These are phyloP conservation scores for Effrenium voratum DNA, from an alignment of 73 alveolate species.

Conservation along the genomic window DNA sequence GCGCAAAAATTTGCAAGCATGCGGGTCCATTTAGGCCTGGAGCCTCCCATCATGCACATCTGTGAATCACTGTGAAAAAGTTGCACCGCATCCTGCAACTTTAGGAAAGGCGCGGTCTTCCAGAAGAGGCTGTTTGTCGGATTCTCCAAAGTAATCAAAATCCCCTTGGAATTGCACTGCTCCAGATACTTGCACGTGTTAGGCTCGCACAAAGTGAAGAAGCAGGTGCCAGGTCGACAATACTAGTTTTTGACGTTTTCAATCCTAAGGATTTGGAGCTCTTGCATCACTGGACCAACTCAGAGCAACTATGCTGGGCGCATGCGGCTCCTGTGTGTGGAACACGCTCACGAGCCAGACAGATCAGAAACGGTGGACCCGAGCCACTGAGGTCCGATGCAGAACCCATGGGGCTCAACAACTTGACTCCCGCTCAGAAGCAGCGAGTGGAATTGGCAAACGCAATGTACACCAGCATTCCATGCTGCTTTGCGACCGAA, in stretches of 20 bases:
- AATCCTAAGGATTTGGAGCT: background rate
- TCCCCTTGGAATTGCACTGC: background rate
- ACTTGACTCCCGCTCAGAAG: background rate
- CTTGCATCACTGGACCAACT: background rate
- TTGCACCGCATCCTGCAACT: background rate
- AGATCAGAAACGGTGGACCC: background rate
- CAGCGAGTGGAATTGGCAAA: background rate
- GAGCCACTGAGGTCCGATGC: background rate
- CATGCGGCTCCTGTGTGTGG: conserved; percentile 16
- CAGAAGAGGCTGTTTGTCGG: background rate
- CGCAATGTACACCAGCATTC: background rate
- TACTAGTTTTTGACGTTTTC: background rate
- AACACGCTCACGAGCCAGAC: background rate
- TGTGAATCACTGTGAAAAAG: background rate
- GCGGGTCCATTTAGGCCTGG: background rate
- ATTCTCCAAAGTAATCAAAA: background rate
- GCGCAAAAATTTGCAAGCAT: background rate
- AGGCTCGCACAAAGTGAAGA: background rate
- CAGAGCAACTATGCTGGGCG: background rate
- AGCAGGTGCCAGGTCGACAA: background rate
- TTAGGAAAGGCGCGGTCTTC: background rate
- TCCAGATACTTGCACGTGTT: background rate
- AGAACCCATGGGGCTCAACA: background rate
- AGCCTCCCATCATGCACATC: background rate
- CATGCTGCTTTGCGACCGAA: background rate